phyloP scores from a whole-genome alignment of 1,284 basidiomycete species.

The Malassezia sympodialis region DNA sequence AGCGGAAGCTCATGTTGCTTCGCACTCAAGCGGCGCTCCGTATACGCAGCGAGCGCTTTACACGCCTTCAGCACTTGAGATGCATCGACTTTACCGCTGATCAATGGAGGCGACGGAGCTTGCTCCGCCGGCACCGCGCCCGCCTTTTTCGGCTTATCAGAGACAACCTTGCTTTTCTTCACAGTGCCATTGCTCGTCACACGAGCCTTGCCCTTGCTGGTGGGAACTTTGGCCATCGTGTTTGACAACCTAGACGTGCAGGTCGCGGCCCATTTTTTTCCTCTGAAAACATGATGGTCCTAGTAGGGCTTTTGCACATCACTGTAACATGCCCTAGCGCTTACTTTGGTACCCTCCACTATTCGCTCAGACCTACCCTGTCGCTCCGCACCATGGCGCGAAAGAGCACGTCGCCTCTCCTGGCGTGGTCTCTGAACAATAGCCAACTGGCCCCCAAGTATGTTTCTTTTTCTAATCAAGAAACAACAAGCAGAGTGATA shows the following conservation, averaged over 20 bases:
- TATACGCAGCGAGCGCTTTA: slow-evolving; percentile 33
- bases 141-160: not conserved
- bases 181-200: not conserved
- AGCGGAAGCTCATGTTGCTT: slow-evolving; percentile 26
- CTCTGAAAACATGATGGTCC: not conserved
- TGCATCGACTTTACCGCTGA: slow-evolving; percentile 24
- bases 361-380: not conserved
- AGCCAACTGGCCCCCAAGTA: slow-evolving; percentile 6
- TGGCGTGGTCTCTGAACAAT: slow-evolving; percentile 8
- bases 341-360: not conserved
- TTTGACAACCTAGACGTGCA: not conserved
- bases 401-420: slow-evolving; percentile 3
- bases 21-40: not conserved
- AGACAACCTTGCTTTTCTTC: not conserved
- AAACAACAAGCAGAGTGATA: not conserved
- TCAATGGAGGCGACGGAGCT: not conserved
- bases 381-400: not conserved
- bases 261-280: not conserved
- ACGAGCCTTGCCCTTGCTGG: not conserved
- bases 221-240: not conserved
- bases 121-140: not conserved
- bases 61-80: slow-evolving; percentile 37
- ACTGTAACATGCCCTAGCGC: not conserved
- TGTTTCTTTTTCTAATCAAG: slow-evolving; percentile 1
- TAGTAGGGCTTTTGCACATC: not conserved